A percentile compares a stretch with the other conserved stretches of the same genome.
Evolutionary conservation across 2,329 filamentous ascomycete species (phyloP).

Genomic region (Thielaviopsis punctulata): DNA sequence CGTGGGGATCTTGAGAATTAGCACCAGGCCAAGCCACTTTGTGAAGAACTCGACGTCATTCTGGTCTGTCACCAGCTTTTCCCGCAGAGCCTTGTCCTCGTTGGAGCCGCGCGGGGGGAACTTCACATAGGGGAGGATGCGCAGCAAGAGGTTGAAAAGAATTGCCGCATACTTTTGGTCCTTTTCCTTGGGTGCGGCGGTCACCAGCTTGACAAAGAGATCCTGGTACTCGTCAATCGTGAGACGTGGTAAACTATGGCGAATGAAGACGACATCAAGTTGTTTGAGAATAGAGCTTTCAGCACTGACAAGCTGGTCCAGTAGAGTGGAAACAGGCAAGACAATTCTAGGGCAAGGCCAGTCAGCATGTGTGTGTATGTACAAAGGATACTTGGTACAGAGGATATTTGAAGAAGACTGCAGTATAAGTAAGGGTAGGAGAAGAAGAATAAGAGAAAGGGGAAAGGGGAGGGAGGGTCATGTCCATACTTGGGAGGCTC

Average conservation of each 20-base stretch:
- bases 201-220: slow-evolving; percentile 52
- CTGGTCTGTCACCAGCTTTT: slow-evolving; percentile 45
- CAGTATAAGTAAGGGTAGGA: neutral
- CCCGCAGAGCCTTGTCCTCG: slow-evolving; percentile 55
- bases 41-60: slow-evolving; percentile 61
- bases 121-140: slow-evolving; percentile 51
- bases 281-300: slow-evolving; percentile 62
- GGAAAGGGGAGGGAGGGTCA: neutral
- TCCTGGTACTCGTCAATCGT: slow-evolving; percentile 45
- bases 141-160: slow-evolving; percentile 69
- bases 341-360: no score
- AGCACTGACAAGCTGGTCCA: slow-evolving; percentile 76
- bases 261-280: slow-evolving; percentile 76
- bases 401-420: no score
- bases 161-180: slow-evolving; percentile 24
- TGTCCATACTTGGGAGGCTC: slow-evolving; percentile 32
- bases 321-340: slow-evolving; percentile 64
- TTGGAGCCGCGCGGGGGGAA: slow-evolving; percentile 63
- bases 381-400: no score
- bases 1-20: slow-evolving; percentile 37
- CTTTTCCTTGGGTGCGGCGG: slow-evolving; percentile 44
- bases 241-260: slow-evolving; percentile 50
- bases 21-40: slow-evolving; percentile 56
- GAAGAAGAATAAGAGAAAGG: neutral
- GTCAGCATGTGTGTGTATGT: no score